Base-by-base conservation (phyloP, 306 rosid species). In the Ochetophila trinervis region DNA sequence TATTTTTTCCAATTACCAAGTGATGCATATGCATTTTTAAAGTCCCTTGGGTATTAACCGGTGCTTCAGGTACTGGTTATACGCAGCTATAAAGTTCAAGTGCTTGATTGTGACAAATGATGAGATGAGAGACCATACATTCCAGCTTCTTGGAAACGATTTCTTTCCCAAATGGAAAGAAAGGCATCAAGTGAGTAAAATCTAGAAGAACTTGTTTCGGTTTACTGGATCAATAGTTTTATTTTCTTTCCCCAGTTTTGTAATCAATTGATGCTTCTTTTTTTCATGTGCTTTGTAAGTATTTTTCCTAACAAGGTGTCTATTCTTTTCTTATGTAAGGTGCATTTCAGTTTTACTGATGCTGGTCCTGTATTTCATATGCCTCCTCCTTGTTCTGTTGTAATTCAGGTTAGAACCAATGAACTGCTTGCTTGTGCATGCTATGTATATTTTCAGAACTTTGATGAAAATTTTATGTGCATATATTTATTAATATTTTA, bases 161-260 rank as follows among this genome's bases (percentile, higher is more conserved):
- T 88, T 91, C 80, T 91, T 91, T 65, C 96, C 96, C 73, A 85
- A 81, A 85, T 91, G 97, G 97, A 91, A 91, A 82, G 97, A 91
- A 74, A 91, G 97, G 78, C 97, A 91, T 80, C 97, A 88, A 85
- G 97, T 89, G 80, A 83, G 88, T 74, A 56, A 56, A 36, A 67
- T 67, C 70, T 72, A 57, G 11, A 24, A 53, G 75, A 18, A 34
- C 1, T 44, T 44, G 19, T 52, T 13, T 58, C 13, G 17, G 62
- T 53, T 0, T 17, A 51, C 52, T 42, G 6, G 53, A 45, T 60
- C 52, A 70, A 30, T 51, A 4, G 70, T 57, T 74, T 34, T 54
- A 63, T 7, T 62, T 18, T 49, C 13, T 54, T 37, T 56, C 30
- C 65, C 36, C 10, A 47, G 57, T 49, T 60, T 61, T 49, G 36